Percentiles rank a stretch among this genome's conserved stretches.
Conservation (phyloP, 2,329 filamentous ascomycete species). For the Aureobasidium sp. region DNA sequence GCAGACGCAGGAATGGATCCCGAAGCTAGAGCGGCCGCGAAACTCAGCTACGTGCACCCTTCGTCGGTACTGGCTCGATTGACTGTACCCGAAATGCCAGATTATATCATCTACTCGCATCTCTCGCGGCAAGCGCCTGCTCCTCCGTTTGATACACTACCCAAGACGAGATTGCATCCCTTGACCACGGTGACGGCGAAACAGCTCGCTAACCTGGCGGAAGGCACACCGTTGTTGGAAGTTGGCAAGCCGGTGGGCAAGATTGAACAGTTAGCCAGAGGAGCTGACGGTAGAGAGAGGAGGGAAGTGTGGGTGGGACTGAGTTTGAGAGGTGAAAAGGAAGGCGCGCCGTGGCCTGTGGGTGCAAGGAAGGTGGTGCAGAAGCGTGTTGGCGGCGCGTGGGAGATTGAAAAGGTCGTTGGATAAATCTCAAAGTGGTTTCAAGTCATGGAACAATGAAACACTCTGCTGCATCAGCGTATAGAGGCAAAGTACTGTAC, state of each 20-base stretch:
- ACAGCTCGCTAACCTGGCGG: slow-evolving; percentile 71
- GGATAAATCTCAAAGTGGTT: neutral
- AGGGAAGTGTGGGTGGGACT: slow-evolving; percentile 81
- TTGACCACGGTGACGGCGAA: slow-evolving; percentile 70
- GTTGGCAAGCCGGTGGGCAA: slow-evolving; percentile 92
- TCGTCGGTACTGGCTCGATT: slow-evolving; percentile 67
- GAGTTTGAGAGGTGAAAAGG: slow-evolving; percentile 60
- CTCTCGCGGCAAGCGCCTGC: slow-evolving; percentile 61
- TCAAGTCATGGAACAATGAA: too few relatives aligned
- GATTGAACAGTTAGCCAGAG: slow-evolving; percentile 48
- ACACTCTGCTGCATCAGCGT: too few relatives aligned
- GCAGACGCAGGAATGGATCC: slow-evolving; percentile 22
- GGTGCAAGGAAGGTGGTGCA: slow-evolving; percentile 19
- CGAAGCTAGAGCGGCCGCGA: slow-evolving; percentile 46
- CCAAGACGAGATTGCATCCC: slow-evolving; percentile 80
- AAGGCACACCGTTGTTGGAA: slow-evolving; percentile 74
- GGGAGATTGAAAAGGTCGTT: slow-evolving; percentile 18
- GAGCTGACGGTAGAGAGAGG: slow-evolving; percentile 41
- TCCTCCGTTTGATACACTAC: slow-evolving; percentile 37
- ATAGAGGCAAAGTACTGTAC: too few relatives aligned
- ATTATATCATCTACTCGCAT: slow-evolving; percentile 81
- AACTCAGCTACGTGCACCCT: slow-evolving; percentile 80
- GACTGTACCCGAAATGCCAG: slow-evolving; percentile 67
- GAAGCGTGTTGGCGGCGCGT: slow-evolving; percentile 16
- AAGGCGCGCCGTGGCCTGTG: slow-evolving; percentile 64